These are phyloP conservation scores for Pestalotiopsis fici DNA, from an alignment of 2,329 filamentous ascomycete species.

Conservation along the genomic window DNA sequence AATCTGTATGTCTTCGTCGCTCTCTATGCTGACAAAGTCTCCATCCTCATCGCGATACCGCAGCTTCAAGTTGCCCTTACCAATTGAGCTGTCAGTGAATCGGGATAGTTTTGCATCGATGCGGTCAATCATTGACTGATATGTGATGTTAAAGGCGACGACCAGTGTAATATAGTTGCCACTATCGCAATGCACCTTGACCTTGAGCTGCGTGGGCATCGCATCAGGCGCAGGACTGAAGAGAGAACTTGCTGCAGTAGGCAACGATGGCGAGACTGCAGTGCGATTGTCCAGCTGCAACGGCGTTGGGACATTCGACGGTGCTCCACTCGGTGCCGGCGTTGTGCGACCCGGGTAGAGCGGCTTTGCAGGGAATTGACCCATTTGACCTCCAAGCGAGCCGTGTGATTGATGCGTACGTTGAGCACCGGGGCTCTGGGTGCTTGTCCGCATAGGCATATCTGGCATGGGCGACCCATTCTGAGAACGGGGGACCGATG, in stretches of 20 bases:
- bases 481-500: conserved; percentile 74
- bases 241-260: conserved; percentile 34
- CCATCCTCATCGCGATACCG: conserved; percentile 92
- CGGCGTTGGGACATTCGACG: conserved; percentile 31
- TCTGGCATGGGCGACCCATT: conserved; percentile 75
- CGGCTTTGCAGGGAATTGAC: conserved; percentile 58
- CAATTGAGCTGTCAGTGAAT: conserved; percentile 82
- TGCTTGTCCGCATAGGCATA: conserved; percentile 67
- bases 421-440: conserved; percentile 70
- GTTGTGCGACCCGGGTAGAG: conserved; percentile 50
- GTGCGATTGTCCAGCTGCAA: conserved; percentile 39
- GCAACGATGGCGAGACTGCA: conserved; percentile 48
- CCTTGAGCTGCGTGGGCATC: conserved; percentile 79
- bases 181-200: conserved; percentile 86
- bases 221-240: conserved; percentile 49
- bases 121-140: conserved; percentile 88
- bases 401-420: conserved; percentile 51
- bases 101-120: conserved; percentile 94
- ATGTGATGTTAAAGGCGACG: conserved; percentile 92
- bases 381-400: conserved; percentile 53
- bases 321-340: conserved; percentile 36
- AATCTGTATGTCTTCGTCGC: conserved; percentile 93
- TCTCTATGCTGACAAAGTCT: conserved; percentile 90
- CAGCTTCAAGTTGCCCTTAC: conserved; percentile 78
- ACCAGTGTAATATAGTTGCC: conserved; percentile 94